These are phyloP conservation scores for Besnoitia besnoiti DNA, from an alignment of 169 alveolate species.

Conservation along the genomic window DNA sequence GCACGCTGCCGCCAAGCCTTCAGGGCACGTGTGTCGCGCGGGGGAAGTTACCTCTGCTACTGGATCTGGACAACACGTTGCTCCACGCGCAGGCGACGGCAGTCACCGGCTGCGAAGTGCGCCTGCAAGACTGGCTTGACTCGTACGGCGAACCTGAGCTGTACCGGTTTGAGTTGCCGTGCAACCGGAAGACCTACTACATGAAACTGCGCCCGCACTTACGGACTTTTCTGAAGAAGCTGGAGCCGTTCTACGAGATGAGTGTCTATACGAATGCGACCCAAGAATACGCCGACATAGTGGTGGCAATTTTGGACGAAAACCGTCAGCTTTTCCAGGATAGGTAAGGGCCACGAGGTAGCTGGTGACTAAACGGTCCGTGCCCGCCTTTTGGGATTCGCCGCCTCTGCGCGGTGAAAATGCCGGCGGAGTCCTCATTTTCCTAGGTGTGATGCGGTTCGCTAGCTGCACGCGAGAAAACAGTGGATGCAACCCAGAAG, in stretches of 20 bases:
- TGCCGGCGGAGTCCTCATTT: too few species aligned
- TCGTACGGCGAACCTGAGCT: constrained; percentile 89
- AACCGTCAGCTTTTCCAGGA: constrained; percentile 88
- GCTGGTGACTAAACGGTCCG: too few species aligned
- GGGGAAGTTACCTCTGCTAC: constrained; percentile 72
- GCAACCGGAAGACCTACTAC: constrained; percentile 84
- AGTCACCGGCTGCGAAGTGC: constrained; percentile 83
- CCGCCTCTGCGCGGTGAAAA: too few species aligned
- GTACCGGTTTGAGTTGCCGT: constrained; percentile 87
- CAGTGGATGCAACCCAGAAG: too few species aligned
- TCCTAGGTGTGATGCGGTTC: too few species aligned
- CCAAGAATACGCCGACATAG: constrained; percentile 93
- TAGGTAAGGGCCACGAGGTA: too few species aligned
- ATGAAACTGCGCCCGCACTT: constrained; percentile 90
- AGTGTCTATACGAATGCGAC: constrained; percentile 92
- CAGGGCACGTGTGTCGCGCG: constrained; percentile 4
- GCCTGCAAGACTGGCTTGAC: constrained; percentile 85
- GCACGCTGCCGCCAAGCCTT: neutral
- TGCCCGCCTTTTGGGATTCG: too few species aligned
- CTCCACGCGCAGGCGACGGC: constrained; percentile 88
- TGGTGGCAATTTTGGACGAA: constrained; percentile 90
- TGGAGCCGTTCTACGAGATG: constrained; percentile 88
- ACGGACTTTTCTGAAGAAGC: constrained; percentile 84
- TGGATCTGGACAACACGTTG: constrained; percentile 90
- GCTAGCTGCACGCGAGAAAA: too few species aligned